phyloP scores from a whole-genome alignment of 2,329 filamentous ascomycete species.

The Aplosporella prunicola region DNA sequence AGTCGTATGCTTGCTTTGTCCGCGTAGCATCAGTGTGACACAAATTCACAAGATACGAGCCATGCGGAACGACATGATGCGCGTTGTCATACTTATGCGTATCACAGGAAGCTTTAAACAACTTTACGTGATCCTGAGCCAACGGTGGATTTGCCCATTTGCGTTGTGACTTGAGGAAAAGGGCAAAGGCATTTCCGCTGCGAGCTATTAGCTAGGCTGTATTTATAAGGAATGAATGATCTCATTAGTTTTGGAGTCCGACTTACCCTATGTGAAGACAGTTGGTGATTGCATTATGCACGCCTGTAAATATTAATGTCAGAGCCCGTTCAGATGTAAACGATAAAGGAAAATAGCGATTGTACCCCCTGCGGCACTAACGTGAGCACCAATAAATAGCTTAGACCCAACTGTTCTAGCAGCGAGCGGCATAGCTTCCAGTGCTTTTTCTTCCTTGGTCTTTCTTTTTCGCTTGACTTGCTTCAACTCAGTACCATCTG shows the following conservation, averaged over 20 bases:
- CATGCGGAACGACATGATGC: conserved; percentile 77
- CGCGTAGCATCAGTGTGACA: conserved; percentile 74
- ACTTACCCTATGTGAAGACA: conserved; percentile 60
- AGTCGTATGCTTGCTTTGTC: conserved; percentile 72
- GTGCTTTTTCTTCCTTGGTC: conserved; percentile 48
- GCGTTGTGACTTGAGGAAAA: conserved; percentile 92
- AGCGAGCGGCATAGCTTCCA: conserved; percentile 54
- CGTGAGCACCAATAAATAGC: conserved; percentile 87
- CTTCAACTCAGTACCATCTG: conserved; percentile 11
- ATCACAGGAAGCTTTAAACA: conserved; percentile 61
- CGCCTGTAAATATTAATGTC: conserved; percentile 44
- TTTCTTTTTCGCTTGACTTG: conserved; percentile 39
- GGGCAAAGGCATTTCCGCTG: conserved; percentile 80
- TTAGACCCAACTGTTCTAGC: conserved; percentile 60
- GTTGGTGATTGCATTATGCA: conserved; percentile 80
- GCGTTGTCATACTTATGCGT: conserved; percentile 61
- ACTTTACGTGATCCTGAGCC: conserved; percentile 53
- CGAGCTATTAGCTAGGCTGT: conserved; percentile 17
- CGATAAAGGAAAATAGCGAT: conserved; percentile 9
- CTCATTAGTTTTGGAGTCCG: neutral
- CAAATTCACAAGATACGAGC: conserved; percentile 92
- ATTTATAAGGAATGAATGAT: neutral
- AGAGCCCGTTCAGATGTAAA: conserved; percentile 1
- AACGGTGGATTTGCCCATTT: conserved; percentile 87
- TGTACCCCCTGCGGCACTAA: conserved; percentile 76